Conservation (phyloP, 2,329 filamentous ascomycete species). For the Phaeophleospora eucalypticola region DNA sequence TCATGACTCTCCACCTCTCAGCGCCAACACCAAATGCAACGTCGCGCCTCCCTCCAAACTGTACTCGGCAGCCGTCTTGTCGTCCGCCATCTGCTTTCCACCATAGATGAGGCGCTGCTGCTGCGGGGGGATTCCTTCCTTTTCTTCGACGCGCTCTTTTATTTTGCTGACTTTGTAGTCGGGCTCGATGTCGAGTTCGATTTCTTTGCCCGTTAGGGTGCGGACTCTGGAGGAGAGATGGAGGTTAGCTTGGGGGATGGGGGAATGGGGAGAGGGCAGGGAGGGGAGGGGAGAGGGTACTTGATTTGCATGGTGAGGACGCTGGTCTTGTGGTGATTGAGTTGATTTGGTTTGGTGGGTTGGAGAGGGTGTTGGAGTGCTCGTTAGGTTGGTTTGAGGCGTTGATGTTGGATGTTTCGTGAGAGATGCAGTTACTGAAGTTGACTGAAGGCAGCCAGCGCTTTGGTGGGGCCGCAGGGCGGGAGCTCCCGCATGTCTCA, state of each 20-base stretch:
- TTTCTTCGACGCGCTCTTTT: constrained; percentile 99
- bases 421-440: no score
- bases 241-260: not conserved
- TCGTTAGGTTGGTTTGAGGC: no score
- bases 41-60: constrained; percentile 87
- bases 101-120: constrained; percentile 95
- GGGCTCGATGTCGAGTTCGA: constrained; percentile 93
- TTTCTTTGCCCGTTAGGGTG: constrained; percentile 97
- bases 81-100: constrained; percentile 97
- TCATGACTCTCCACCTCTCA: constrained; percentile 65
- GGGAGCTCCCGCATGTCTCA: no score
- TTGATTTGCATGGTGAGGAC: constrained; percentile 30
- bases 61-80: constrained; percentile 89
- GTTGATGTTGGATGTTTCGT: no score
- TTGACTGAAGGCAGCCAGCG: no score
- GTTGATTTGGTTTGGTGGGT: not conserved
- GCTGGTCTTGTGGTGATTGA: not conserved
- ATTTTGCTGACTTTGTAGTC: constrained; percentile 89
- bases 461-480: no score
- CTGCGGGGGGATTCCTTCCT: constrained; percentile 94
- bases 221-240: constrained; percentile 75
- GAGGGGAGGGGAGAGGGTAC: constrained; percentile 17
- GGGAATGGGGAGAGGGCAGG: not conserved
- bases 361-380: no score
- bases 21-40: constrained; percentile 88